Evolutionary conservation across 2,329 filamentous ascomycete species (phyloP).

Genomic region (Penicillium thymicola): DNA sequence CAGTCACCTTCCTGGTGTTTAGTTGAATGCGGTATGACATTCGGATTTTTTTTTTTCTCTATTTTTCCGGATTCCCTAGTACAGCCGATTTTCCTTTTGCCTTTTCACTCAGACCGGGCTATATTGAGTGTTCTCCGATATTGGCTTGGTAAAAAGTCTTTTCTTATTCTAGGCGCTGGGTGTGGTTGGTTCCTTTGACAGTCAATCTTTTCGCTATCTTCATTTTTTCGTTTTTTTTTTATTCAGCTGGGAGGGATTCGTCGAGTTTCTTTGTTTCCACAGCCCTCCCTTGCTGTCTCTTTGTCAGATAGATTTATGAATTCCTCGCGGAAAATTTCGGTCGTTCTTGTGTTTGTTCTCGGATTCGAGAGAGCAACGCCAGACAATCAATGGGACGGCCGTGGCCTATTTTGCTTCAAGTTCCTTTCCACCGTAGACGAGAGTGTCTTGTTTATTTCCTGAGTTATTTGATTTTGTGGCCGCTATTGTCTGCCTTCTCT

Average conservation of each 20-base stretch:
- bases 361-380: slow-evolving; percentile 1
- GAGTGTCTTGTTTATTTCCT: background rate
- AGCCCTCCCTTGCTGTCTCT: background rate
- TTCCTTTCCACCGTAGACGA: background rate
- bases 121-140: background rate
- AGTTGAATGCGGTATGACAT: slow-evolving; percentile 33
- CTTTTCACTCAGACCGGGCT: background rate
- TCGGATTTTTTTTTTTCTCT: slow-evolving; percentile 17
- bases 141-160: slow-evolving; percentile 20
- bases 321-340: slow-evolving; percentile 15
- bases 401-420: slow-evolving; percentile 1
- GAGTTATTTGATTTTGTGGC: background rate
- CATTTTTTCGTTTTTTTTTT: background rate
- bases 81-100: background rate
- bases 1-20: slow-evolving; percentile 32
- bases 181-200: slow-evolving; percentile 9
- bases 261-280: slow-evolving; percentile 11
- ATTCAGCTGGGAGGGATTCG: slow-evolving; percentile 11
- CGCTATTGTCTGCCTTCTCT: background rate
- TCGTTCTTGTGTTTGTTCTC: slow-evolving; percentile 3
- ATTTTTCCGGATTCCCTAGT: slow-evolving; percentile 10
- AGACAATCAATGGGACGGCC: slow-evolving; percentile 7
- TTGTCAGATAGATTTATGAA: slow-evolving; percentile 22
- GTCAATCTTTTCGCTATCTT: background rate
- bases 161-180: slow-evolving; percentile 16